phyloP scores from a whole-genome alignment of 2,329 filamentous ascomycete species.

The Aspergillus tanneri region DNA sequence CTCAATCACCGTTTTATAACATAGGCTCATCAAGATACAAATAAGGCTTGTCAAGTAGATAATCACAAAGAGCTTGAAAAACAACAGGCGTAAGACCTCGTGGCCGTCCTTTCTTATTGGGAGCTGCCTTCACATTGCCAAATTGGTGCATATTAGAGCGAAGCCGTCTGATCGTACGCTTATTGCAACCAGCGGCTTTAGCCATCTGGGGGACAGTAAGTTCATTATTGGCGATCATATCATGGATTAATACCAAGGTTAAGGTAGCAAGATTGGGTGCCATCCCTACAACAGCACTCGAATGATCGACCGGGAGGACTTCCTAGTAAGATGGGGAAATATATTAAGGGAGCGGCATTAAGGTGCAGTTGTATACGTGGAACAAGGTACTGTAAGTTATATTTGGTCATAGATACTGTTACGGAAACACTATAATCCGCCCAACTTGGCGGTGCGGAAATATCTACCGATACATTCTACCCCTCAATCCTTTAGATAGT shows the following conservation, averaged over 20 bases:
- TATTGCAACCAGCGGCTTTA: neutral
- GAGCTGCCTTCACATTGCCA: neutral
- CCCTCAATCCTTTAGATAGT: no score
- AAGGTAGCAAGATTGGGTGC: neutral
- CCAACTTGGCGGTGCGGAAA: no score
- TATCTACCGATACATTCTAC: no score
- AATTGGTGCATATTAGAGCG: neutral
- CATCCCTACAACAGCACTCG: no score
- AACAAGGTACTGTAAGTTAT: no score
- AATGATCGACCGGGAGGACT: no score
- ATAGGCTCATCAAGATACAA: neutral
- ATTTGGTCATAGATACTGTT: no score
- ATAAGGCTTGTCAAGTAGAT: neutral
- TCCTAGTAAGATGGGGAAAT: no score
- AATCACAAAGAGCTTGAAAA: neutral
- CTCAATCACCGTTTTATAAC: no score
- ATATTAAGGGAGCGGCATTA: no score
- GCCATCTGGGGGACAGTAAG: neutral
- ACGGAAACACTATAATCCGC: no score
- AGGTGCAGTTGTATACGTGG: no score
- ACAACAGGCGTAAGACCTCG: neutral
- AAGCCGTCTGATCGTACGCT: neutral
- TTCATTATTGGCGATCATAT: neutral
- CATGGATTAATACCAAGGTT: neutral
- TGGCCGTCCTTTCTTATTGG: neutral